Evolutionary conservation across 2,329 filamentous ascomycete species (phyloP).

Genomic region (Aspergillus melleus): DNA sequence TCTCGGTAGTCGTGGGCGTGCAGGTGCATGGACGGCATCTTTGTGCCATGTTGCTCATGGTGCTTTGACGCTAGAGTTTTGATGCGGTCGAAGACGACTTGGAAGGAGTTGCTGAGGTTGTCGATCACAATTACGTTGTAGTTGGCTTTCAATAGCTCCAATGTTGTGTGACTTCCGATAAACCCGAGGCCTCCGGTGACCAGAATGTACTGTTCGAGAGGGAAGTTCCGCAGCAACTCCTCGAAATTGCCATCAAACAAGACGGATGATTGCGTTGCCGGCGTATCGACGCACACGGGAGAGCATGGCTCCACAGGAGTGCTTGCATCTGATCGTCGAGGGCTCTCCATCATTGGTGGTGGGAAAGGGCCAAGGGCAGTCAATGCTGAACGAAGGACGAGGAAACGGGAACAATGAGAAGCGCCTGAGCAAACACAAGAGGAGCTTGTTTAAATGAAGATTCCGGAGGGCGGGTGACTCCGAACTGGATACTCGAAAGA

Average conservation of each 20-base stretch:
- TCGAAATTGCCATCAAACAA: slow-evolving; percentile 48
- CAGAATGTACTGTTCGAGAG: slow-evolving; percentile 44
- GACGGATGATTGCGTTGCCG: slow-evolving; percentile 46
- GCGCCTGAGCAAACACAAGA: slow-evolving; percentile 11
- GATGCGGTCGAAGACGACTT: slow-evolving; percentile 38
- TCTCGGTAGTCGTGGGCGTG: slow-evolving; percentile 52
- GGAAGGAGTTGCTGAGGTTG: slow-evolving; percentile 43
- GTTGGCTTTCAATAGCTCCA: slow-evolving; percentile 42
- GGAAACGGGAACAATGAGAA: slow-evolving; percentile 11
- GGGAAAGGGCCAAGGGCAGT: slow-evolving; percentile 11
- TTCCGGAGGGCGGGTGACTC: slow-evolving; percentile 14
- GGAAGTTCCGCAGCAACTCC: slow-evolving; percentile 42
- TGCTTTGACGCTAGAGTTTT: slow-evolving; percentile 31
- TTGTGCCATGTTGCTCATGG: slow-evolving; percentile 40
- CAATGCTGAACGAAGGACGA: slow-evolving; percentile 8
- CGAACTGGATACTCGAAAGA: slow-evolving; percentile 13
- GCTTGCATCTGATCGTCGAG: slow-evolving; percentile 29
- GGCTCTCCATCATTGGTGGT: slow-evolving; percentile 29
- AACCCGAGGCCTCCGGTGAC: slow-evolving; percentile 45
- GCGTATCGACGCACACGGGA: slow-evolving; percentile 38
- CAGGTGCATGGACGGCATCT: slow-evolving; percentile 48
- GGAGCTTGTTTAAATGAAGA: slow-evolving; percentile 11
- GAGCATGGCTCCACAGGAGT: slow-evolving; percentile 33
- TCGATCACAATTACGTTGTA: slow-evolving; percentile 46
- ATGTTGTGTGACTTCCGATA: slow-evolving; percentile 45